Percentiles rank a stretch among this genome's conserved stretches.
Conservation (phyloP, 78 protist species). For the Dictyostelium capitatum region DNA sequence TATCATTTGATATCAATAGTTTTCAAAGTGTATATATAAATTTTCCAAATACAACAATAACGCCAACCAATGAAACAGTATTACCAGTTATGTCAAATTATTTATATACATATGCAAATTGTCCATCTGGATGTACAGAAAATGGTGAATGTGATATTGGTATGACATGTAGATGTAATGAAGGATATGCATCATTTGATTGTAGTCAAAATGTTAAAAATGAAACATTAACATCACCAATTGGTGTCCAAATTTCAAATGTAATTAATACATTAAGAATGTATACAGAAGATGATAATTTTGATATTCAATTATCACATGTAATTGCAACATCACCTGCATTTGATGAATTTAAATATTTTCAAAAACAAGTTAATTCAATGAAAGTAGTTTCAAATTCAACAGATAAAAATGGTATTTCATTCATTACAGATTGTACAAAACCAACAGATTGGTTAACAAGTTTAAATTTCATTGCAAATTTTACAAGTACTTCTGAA, state of each 20-base stretch:
- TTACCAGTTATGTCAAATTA: background rate
- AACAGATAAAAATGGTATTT: background rate
- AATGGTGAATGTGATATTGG: background rate
- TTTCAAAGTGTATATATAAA: background rate
- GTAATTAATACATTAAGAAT: background rate
- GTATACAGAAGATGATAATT: background rate
- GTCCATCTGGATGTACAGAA: background rate
- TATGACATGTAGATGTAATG: background rate
- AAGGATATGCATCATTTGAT: slow-evolving; percentile 29
- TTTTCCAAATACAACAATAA: background rate
- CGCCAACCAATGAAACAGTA: background rate
- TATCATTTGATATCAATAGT: background rate
- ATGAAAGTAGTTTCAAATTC: background rate
- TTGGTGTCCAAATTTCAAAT: too few relatives aligned
- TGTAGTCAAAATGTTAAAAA: background rate
- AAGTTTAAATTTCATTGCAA: background rate
- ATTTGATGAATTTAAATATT: background rate
- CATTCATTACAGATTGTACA: background rate
- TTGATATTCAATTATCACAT: background rate
- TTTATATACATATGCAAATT: background rate
- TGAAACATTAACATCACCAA: background rate
- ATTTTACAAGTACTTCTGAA: background rate
- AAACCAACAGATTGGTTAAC: background rate
- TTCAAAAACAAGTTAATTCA: background rate
- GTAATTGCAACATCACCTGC: background rate